phyloP scores from a whole-genome alignment of 2,329 filamentous ascomycete genomes.

The Coniochaeta sp. region DNA sequence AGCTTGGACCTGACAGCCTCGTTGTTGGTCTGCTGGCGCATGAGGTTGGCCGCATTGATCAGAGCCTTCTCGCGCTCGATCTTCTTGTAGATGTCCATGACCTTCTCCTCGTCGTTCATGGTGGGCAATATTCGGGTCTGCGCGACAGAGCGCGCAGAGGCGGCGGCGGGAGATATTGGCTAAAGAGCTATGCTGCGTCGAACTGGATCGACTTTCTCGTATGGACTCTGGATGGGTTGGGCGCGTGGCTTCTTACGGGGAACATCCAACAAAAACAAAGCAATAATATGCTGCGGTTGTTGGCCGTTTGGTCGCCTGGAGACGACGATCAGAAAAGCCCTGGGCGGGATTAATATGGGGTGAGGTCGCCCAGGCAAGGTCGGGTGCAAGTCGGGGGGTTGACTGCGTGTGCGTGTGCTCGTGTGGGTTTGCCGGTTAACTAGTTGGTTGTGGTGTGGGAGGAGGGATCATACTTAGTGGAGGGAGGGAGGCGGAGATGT shows the following conservation, averaged over 20 bases:
- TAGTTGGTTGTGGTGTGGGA: not conserved
- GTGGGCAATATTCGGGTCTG: conserved; percentile 3
- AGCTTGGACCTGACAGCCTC: conserved; percentile 82
- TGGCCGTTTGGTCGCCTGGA: not conserved
- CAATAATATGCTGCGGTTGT: not conserved
- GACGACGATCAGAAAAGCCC: not conserved
- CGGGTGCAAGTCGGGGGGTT: not conserved
- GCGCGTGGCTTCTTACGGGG: not conserved
- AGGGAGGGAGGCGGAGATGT: conserved; percentile 12
- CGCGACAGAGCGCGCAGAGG: conserved; percentile 8
- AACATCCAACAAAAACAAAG: not conserved
- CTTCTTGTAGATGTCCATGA: conserved; percentile 85
- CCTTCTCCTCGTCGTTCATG: conserved; percentile 58
- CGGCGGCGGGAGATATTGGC: not conserved
- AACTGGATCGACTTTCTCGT: not conserved
- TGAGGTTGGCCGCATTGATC: conserved; percentile 87
- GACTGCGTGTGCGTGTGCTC: not conserved
- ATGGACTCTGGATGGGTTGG: not conserved
- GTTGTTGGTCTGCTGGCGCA: conserved; percentile 95
- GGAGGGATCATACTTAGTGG: not conserved
- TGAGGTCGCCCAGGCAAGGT: not conserved
- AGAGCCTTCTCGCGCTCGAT: conserved; percentile 95
- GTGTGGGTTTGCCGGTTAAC: not conserved
- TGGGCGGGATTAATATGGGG: not conserved
- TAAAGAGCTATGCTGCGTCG: not conserved